These are phyloP conservation scores for Tetracladium setigerum DNA, from an alignment of 495 filamentous ascomycete genomes.

Conservation along the genomic window DNA sequence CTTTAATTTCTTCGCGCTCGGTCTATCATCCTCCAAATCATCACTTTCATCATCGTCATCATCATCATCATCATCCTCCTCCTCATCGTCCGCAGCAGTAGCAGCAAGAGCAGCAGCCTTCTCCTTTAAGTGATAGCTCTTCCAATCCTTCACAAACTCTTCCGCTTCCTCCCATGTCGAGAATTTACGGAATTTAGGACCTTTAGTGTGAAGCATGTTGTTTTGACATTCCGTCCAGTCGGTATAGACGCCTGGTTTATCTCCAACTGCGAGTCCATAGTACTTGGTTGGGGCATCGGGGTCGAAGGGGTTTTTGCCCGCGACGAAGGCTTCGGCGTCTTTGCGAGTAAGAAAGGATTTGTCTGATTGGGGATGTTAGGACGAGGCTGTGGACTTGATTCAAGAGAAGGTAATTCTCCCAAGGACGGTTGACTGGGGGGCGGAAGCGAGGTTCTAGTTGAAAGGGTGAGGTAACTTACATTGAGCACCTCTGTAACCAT, in stretches of 20 bases:
- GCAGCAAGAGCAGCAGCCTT: no score
- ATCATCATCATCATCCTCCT: slow-evolving; percentile 23
- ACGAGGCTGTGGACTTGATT: no score
- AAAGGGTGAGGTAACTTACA: slow-evolving; percentile 47
- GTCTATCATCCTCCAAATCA: slow-evolving; percentile 47
- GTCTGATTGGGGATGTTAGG: no score
- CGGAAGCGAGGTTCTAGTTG: slow-evolving; percentile 18
- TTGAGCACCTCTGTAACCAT: slow-evolving; percentile 74
- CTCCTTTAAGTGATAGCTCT: slow-evolving; percentile 13
- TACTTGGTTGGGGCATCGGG: slow-evolving; percentile 29
- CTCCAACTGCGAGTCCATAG: slow-evolving; percentile 81
- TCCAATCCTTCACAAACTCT: slow-evolving; percentile 52
- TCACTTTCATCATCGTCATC: slow-evolving; percentile 35
- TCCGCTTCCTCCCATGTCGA: slow-evolving; percentile 69
- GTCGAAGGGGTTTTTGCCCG: slow-evolving; percentile 42
- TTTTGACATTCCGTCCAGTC: slow-evolving; percentile 73
- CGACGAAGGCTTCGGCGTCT: slow-evolving; percentile 73
- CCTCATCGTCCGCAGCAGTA: slow-evolving; percentile 22
- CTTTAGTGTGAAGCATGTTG: slow-evolving; percentile 69
- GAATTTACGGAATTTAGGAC: slow-evolving; percentile 78
- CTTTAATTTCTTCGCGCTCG: slow-evolving; percentile 51
- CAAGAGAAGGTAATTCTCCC: no score
- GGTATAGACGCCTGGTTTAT: slow-evolving; percentile 79
- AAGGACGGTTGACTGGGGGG: no score
- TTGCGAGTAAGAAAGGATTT: slow-evolving; percentile 73